Percentiles rank a stretch among this genome's conserved stretches.
phyloP scores from a whole-genome alignment of 495 filamentous ascomycete species.

The Aspergillus sclerotiicarbonarius region DNA sequence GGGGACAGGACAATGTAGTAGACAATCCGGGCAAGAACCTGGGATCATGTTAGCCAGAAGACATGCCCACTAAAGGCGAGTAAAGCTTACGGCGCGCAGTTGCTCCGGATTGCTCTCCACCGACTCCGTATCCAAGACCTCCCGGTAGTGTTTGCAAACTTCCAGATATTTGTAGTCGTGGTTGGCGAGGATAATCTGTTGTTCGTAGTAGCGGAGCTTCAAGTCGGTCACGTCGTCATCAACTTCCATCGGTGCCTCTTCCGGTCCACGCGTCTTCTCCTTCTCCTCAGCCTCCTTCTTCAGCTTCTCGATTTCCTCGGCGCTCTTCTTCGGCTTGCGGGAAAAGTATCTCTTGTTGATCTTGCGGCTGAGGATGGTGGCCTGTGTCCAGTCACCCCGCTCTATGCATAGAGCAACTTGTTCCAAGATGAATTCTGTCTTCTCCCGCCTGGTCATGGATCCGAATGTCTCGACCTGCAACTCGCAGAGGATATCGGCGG shows the following conservation, averaged over 20 bases:
- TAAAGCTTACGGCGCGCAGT: constrained; percentile 68
- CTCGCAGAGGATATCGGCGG: constrained; percentile 91
- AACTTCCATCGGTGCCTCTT: constrained; percentile 71
- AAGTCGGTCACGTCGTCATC: constrained; percentile 93
- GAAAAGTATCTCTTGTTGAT: constrained; percentile 91
- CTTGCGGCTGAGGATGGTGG: constrained; percentile 90
- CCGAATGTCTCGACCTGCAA: constrained; percentile 98
- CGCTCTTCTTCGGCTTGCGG: constrained; percentile 82
- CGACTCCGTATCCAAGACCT: constrained; percentile 91
- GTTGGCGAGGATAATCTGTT: constrained; percentile 91
- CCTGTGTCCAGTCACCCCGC: constrained; percentile 93
- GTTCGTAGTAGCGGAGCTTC: constrained; percentile 94
- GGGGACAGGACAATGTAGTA: constrained; percentile 96
- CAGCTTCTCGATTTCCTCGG: constrained; percentile 84
- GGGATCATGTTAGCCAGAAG: constrained; percentile 4
- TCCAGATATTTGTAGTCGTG: constrained; percentile 97
- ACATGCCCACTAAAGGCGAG: background rate
- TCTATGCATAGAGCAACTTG: constrained; percentile 95
- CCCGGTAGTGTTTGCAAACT: constrained; percentile 93
- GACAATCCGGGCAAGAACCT: constrained; percentile 89
- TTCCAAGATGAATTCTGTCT: constrained; percentile 96
- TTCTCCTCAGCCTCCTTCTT: constrained; percentile 79
- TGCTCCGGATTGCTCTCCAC: constrained; percentile 86
- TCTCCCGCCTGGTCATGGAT: constrained; percentile 94
- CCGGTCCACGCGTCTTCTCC: constrained; percentile 65